Percentiles rank a stretch among this genome's conserved stretches.
phyloP scores from a whole-genome alignment of 2,329 filamentous ascomycete genomes.

The Penicillium sp. region DNA sequence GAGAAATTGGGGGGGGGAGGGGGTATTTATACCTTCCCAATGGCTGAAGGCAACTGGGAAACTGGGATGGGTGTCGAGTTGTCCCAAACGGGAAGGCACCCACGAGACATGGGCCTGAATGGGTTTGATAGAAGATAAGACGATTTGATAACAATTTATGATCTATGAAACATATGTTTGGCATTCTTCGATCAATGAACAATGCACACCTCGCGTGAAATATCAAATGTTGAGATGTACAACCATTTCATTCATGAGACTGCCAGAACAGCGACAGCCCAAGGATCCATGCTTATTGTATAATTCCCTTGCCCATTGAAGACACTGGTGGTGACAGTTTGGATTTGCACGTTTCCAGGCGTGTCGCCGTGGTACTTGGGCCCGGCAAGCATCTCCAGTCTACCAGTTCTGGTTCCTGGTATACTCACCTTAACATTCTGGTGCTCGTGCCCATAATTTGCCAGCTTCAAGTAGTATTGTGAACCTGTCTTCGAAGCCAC shows the following conservation, averaged over 20 bases:
- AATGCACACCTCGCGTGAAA: background rate
- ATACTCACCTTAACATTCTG: constrained; percentile 29
- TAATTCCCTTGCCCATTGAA: constrained; percentile 17
- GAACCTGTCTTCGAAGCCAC: constrained; percentile 26
- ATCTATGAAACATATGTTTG: too few species aligned
- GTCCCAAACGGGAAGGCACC: too few species aligned
- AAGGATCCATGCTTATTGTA: constrained; percentile 23
- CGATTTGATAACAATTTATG: constrained; percentile 9
- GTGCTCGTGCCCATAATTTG: constrained; percentile 28
- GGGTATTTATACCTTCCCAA: too few species aligned
- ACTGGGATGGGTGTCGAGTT: too few species aligned
- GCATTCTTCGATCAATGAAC: background rate
- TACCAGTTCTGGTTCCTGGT: constrained; percentile 21
- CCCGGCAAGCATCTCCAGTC: constrained; percentile 26
- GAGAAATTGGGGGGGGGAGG: too few species aligned
- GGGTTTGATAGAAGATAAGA: too few species aligned
- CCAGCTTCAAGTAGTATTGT: constrained; percentile 30
- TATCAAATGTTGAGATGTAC: background rate
- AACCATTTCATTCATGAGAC: constrained; percentile 14
- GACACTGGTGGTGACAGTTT: constrained; percentile 14
- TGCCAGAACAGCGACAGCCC: constrained; percentile 27
- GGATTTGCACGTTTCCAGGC: constrained; percentile 19
- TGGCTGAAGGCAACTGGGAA: too few species aligned
- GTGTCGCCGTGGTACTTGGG: constrained; percentile 19
- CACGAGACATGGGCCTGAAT: too few species aligned